Evolutionary conservation across 192 early-diverging fungal genomes (phyloP).

Genomic region (Linnemannia zychae): DNA sequence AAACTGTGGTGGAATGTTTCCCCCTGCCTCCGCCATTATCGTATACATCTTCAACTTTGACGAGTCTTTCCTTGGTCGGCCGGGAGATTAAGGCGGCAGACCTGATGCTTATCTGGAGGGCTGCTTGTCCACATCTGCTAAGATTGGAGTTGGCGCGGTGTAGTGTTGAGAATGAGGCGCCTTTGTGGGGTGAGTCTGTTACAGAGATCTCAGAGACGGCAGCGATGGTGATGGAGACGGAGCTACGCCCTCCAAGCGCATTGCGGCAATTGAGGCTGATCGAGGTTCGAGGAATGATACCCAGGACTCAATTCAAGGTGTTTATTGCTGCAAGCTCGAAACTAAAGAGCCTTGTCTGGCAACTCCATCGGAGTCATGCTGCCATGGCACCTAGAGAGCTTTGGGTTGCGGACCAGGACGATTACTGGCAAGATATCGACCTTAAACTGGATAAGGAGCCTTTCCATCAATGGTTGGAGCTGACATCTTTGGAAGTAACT

Average conservation of each 20-base stretch:
- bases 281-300: slow-evolving; percentile 1
- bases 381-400: not conserved
- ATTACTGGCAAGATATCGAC: not conserved
- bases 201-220: not conserved
- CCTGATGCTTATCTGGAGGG: slow-evolving; percentile 13
- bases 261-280: not conserved
- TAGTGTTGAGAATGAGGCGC: slow-evolving; percentile 7
- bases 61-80: not conserved
- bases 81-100: slow-evolving; percentile 8
- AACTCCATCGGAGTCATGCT: slow-evolving; percentile 5
- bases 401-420: not conserved
- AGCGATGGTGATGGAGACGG: not conserved
- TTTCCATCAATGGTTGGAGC: slow-evolving; percentile 8
- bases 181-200: not conserved
- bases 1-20: slow-evolving; percentile 6
- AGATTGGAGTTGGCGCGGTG: not conserved
- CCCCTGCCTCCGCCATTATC: not conserved
- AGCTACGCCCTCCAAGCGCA: too few relatives aligned
- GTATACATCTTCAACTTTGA: slow-evolving; percentile 1
- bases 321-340: slow-evolving; percentile 12
- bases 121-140: not conserved
- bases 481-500: slow-evolving; percentile 7
- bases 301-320: not conserved
- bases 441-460: not conserved
- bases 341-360: slow-evolving; percentile 5